Evolutionary conservation across 306 rosid genomes (phyloP), one percentile per base, ranked within the genome.

Genomic region (Parietaria judaica): DNA sequence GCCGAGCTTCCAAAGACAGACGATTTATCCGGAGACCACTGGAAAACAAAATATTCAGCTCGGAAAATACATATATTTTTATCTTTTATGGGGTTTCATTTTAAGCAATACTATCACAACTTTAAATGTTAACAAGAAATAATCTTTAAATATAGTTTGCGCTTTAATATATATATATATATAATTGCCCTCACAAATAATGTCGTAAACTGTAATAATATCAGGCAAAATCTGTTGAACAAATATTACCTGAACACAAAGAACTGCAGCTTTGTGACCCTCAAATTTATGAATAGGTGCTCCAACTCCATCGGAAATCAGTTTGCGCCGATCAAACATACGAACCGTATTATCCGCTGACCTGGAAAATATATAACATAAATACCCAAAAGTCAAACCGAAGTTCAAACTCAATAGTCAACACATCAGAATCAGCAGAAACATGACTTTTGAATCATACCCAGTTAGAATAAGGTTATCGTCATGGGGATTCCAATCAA

Each of bases 1-100:
- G 99, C 99, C 55, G 99, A 89, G 68, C 99, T 94, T 80, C 99
- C 99, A 81, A 94, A 94, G 61, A 94, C 87, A 61, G 99, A 81
- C 47, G 99, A 73, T 72, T 87, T 88, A 81, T 94, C 99, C 4
- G 99, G 99, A 70, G 84, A 94, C 99, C 99, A 94, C 99, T 94
- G 90, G 70, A 78, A 68, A 51, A 78, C 14, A 66, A 76, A 11
- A 56, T 48, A 7, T 10, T 50, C n/a, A 14, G 31, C 8, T 9
- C 31, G 2, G 31, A n/a, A 63, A 1, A 7, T 12, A 8, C 45
- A 41, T 3, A 41, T 0, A 41, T 0, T 1, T 0, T 1, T 8
- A 5, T 41, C 45, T 41, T 8, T 5, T 41, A 5, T 41, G 9
- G 1, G 45, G 9, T 41, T 41, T 41, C 6, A 41, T 23, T 23